Evolutionary conservation across 495 filamentous ascomycete genomes (phyloP).

Genomic region (Mytilinidion resinicola): DNA sequence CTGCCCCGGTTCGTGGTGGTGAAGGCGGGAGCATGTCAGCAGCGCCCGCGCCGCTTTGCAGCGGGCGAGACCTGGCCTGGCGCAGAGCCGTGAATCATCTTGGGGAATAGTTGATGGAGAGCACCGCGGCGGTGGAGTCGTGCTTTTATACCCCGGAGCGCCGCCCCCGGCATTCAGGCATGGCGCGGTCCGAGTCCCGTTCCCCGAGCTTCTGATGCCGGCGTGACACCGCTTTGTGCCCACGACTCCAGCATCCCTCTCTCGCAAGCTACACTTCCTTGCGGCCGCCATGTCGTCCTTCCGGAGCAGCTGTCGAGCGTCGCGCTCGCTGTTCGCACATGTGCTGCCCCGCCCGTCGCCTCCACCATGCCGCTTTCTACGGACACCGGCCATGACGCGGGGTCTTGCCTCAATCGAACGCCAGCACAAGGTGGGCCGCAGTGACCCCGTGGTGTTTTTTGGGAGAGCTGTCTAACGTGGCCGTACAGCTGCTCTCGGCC

Average conservation of each 20-base stretch:
- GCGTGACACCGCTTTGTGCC: too few relatives aligned
- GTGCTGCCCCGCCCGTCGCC: background rate
- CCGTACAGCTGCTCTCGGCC: slow-evolving; percentile 65
- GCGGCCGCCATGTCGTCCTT: slow-evolving; percentile 22
- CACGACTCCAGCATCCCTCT: too few relatives aligned
- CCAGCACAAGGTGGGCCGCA: slow-evolving; percentile 54
- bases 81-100: slow-evolving; percentile 43
- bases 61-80: slow-evolving; percentile 17
- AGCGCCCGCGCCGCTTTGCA: slow-evolving; percentile 34
- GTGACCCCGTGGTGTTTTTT: background rate
- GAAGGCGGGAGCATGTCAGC: slow-evolving; percentile 44
- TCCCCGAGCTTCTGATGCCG: too few relatives aligned
- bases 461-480: slow-evolving; percentile 10
- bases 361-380: slow-evolving; percentile 3
- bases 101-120: slow-evolving; percentile 44
- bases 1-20: slow-evolving; percentile 43
- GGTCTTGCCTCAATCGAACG: slow-evolving; percentile 50
- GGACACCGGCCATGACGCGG: slow-evolving; percentile 28
- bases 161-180: too few relatives aligned
- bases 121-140: background rate
- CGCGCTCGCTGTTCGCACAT: slow-evolving; percentile 13
- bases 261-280: too few relatives aligned
- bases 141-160: too few relatives aligned
- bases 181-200: too few relatives aligned
- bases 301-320: slow-evolving; percentile 17